Evolutionary conservation across 257 asterid species (phyloP).

Genomic region (Paulownia fortunei): DNA sequence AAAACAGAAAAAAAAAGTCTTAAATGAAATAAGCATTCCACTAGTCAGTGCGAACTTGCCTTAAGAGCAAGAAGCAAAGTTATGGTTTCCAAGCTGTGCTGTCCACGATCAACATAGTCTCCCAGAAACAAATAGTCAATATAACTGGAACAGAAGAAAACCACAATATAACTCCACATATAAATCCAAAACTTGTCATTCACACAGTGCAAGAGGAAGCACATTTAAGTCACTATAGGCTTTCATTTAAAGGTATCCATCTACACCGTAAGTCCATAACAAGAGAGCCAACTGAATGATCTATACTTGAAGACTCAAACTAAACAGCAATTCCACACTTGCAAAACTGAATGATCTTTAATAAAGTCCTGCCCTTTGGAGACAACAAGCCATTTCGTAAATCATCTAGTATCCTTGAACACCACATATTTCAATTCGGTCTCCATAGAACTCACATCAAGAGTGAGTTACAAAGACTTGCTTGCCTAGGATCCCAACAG

Average conservation of each 20-base stretch:
- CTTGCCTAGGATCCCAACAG: no score
- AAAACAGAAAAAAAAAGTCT: background rate
- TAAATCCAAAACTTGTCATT: conserved; percentile 6
- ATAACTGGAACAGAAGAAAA: conserved; percentile 66
- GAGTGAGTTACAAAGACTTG: background rate
- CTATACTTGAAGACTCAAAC: background rate
- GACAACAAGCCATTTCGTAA: conserved; percentile 5
- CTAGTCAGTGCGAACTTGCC: conserved; percentile 50
- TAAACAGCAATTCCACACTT: background rate
- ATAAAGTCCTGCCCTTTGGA: background rate
- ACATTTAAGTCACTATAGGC: background rate
- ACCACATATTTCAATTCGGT: background rate
- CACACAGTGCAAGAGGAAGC: conserved; percentile 9
- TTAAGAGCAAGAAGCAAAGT: conserved; percentile 95
- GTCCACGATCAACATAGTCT: conserved; percentile 99
- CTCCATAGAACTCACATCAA: background rate
- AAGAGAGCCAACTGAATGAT: no score
- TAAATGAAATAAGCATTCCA: background rate
- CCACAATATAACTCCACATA: conserved; percentile 14
- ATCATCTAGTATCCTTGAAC: background rate
- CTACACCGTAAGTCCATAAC: background rate
- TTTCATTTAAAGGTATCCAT: background rate
- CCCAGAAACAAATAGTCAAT: conserved; percentile 97
- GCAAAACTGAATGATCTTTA: background rate
- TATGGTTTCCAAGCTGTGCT: conserved; percentile 99